Conservation (phyloP, 1,284 basidiomycete genomes). For the Boletus semigastroideus region DNA sequence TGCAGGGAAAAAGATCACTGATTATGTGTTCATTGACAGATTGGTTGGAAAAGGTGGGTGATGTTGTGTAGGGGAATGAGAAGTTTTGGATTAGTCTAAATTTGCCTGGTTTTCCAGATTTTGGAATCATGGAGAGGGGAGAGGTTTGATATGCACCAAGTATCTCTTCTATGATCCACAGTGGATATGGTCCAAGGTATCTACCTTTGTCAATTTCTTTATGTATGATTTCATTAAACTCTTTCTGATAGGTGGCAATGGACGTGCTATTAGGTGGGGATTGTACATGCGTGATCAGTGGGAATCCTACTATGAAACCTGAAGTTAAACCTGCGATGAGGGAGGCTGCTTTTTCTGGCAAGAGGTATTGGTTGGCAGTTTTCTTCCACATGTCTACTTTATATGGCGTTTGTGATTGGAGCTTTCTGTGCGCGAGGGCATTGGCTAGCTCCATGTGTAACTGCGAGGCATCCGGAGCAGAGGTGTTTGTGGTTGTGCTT, state of each 20-base stretch:
- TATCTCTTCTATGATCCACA: not conserved
- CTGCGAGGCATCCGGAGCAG: not conserved
- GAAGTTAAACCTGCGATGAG: not conserved
- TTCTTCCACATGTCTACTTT: not conserved
- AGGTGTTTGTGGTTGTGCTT: not conserved
- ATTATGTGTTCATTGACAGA: not conserved
- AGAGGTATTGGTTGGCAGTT: not conserved
- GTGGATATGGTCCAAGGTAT: not conserved
- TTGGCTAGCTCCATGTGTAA: not conserved
- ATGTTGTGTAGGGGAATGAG: not conserved
- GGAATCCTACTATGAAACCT: not conserved
- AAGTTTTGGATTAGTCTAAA: not conserved
- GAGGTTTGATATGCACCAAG: not conserved
- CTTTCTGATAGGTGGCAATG: accelerated
- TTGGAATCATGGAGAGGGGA: not conserved
- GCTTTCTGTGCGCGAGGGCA: not conserved
- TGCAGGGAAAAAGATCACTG: not conserved
- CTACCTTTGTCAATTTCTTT: not conserved
- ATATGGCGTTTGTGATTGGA: not conserved
- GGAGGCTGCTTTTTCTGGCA: accelerated
- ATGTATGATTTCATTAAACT: not conserved
- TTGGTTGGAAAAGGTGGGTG: not conserved
- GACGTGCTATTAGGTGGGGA: not conserved
- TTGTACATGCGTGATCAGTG: not conserved
- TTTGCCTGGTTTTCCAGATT: no score